phyloP scores from a whole-genome alignment of 495 filamentous ascomycete genomes.

The Lasiosphaeria miniovina region DNA sequence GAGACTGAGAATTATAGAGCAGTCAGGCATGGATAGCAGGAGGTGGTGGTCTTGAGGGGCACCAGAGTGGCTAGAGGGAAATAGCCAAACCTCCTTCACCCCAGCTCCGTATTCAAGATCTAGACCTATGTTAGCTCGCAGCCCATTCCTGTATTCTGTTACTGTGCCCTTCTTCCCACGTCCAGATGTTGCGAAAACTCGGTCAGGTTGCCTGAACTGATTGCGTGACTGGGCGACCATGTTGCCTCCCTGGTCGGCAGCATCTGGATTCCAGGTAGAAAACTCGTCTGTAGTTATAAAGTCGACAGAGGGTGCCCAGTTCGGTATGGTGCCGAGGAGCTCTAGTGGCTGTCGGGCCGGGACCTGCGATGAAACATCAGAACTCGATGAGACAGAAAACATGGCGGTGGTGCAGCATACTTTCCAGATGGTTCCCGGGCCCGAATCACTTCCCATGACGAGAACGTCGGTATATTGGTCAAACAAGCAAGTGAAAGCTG shows the following conservation, averaged over 20 bases:
- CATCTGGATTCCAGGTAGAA: constrained; percentile 20
- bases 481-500: constrained; percentile 58
- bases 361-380: constrained; percentile 31
- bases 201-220: constrained; percentile 36
- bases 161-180: constrained; percentile 59
- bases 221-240: constrained; percentile 18
- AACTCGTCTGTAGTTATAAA: constrained; percentile 50
- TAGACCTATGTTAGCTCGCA: constrained; percentile 63
- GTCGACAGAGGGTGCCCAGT: constrained; percentile 82
- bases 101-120: constrained; percentile 45
- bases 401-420: constrained; percentile 37
- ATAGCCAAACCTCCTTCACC: constrained; percentile 45
- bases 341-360: constrained; percentile 43
- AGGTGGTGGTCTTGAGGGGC: constrained; percentile 30
- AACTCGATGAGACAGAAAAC: background rate
- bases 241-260: constrained; percentile 7
- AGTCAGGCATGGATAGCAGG: constrained; percentile 52
- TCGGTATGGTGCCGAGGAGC: constrained; percentile 53
- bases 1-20: constrained; percentile 37
- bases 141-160: constrained; percentile 67
- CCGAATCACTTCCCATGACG: constrained; percentile 73
- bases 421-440: constrained; percentile 74
- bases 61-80: constrained; percentile 24
- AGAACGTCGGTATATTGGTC: constrained; percentile 66
- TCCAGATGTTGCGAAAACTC: constrained; percentile 59